phyloP scores from a whole-genome alignment of 371 early-diverging fungal genomes.

The Actinomortierella wolfii region DNA sequence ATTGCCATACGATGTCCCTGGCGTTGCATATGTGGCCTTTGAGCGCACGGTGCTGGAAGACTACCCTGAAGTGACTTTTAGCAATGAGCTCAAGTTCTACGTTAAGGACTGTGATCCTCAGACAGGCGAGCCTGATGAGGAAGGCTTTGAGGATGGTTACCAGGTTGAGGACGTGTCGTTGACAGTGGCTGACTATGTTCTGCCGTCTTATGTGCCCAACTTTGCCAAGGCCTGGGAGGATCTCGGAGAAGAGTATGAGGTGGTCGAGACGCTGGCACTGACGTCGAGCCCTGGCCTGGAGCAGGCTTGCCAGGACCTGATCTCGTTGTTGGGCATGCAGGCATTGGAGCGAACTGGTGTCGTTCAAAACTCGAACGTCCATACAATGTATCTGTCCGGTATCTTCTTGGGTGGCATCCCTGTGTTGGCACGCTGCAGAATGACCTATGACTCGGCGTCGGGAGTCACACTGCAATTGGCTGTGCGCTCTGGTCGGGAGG shows the following conservation, averaged over 20 bases:
- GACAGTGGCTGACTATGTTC: constrained; percentile 85
- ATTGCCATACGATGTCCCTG: constrained; percentile 81
- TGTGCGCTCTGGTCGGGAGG: constrained; percentile 73
- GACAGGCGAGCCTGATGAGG: constrained; percentile 87
- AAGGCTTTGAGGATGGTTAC: constrained; percentile 96
- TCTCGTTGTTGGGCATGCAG: constrained; percentile 85
- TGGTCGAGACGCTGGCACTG: constrained; percentile 86
- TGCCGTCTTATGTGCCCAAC: constrained; percentile 82
- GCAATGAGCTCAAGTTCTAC: constrained; percentile 86
- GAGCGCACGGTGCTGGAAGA: constrained; percentile 62
- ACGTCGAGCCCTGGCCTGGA: constrained; percentile 69
- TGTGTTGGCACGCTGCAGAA: constrained; percentile 80
- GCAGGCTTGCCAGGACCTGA: constrained; percentile 42
- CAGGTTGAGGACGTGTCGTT: constrained; percentile 90
- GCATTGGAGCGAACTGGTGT: constrained; percentile 73
- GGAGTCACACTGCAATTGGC: constrained; percentile 94
- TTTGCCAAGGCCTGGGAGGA: constrained; percentile 78
- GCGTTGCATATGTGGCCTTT: constrained; percentile 84
- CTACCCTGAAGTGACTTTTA: constrained; percentile 74
- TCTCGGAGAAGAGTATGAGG: constrained; percentile 68
- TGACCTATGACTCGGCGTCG: constrained; percentile 81
- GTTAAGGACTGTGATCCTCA: constrained; percentile 96
- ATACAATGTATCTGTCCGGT: constrained; percentile 86
- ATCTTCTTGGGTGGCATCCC: constrained; percentile 80
- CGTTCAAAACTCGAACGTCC: constrained; percentile 80